These are phyloP conservation scores for Scedosporium minutisporum DNA, from an alignment of 2,329 filamentous ascomycete species.

Conservation along the genomic window DNA sequence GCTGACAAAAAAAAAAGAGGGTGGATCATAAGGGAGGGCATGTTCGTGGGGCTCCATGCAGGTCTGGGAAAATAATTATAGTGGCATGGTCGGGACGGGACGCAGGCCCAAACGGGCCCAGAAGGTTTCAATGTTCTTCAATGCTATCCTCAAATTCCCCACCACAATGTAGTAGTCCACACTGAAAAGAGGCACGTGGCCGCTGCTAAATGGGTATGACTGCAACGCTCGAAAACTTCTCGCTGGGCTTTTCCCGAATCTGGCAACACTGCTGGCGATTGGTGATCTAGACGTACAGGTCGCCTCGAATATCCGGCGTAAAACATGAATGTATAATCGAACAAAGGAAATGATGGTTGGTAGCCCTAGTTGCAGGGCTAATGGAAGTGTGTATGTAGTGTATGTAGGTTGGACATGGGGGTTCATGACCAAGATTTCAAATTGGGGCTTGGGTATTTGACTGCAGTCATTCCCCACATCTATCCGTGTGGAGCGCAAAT, in stretches of 20 bases:
- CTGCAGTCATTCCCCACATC: too few species aligned
- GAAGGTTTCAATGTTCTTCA: not conserved
- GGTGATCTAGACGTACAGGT: not conserved
- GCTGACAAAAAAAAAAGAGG: not conserved
- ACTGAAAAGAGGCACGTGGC: not conserved
- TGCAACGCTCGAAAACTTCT: not conserved
- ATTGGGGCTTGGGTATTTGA: too few species aligned
- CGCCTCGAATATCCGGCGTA: not conserved
- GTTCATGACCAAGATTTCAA: too few species aligned
- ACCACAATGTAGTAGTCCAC: not conserved
- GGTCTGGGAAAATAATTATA: not conserved
- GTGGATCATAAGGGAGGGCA: not conserved
- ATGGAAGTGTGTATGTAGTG: not conserved
- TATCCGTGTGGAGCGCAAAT: not conserved
- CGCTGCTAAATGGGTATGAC: not conserved
- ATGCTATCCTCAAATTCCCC: not conserved
- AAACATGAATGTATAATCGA: not conserved
- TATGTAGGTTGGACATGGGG: too few species aligned
- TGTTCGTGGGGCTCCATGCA: not conserved
- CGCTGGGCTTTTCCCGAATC: not conserved
- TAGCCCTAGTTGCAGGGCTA: not conserved
- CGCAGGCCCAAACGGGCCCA: not conserved
- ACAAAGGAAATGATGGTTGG: not conserved
- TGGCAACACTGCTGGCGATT: not conserved
- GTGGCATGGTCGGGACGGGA: conserved; percentile 1